Evolutionary conservation across 441 rosid species (phyloP), one percentile per base, ranked within the genome.

Genomic region (Hura crepitans): DNA sequence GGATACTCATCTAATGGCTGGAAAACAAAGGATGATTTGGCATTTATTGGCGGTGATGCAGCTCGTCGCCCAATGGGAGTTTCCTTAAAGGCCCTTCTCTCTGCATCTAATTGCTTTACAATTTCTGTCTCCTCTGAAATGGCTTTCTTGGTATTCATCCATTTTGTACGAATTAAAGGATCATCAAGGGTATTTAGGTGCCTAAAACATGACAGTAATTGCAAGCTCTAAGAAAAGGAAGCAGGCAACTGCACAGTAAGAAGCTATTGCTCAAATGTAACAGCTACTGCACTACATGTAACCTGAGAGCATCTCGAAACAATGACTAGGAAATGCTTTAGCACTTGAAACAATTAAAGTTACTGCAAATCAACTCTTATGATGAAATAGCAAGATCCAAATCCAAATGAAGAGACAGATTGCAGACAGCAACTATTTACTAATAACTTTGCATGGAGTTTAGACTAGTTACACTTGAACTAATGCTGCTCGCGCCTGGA

Each of bases 1-100:
- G 96, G 97, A 78, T 93, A 93, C 85, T 96, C 99, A 80, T 91
- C 99, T 62, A 91, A 80, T 0, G 99, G 98, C 79, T 93, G 99
- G 73, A 96, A 93, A 57, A 93, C 91, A 78, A 96, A 96, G 5
- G 94, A 88, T 0, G 99, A 86, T 74, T 89, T 93, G 22, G 94
- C 73, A 82, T 85, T 76, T 76, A 91, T 96, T 0, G 98, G 98
- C 0, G 98, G 97, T 12, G 98, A 96, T 47, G 90, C 81, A 75
- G 89, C 84, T 27, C 96, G 89, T 27, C 92, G 84, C 12, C 93
- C 92, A 28, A 76, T 75, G 6, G 95, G 89, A 72, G 82, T 81
- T 64, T 93, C 97, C 81, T 96, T 93, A 72, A 96, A 93, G 17
- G 93, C 86, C 83, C 91, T 87, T 75, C 98, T 86, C 86, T 96